Base-by-base conservation (phyloP, 345 rosid genomes). In the Turritis glabra region DNA sequence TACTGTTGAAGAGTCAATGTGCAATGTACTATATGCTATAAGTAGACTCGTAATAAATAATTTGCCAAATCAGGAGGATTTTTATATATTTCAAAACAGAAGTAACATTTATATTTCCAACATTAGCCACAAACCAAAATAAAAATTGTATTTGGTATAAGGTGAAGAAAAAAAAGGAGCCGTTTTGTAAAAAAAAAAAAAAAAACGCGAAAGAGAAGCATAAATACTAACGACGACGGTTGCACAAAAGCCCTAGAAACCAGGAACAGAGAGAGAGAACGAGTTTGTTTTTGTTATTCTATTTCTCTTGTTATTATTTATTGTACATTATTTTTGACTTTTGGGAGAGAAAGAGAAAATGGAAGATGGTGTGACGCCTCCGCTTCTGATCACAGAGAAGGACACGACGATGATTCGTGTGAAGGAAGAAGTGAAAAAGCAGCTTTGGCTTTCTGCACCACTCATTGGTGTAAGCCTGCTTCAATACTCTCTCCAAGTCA, bases 401-500 rank as follows among this genome's bases (percentile, higher is more conserved):
- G 1, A 51, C 1, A 46, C 55, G 9, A 21, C n/a, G 2, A 66
- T 33, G 58, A 50, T 13, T 50, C 23, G 17, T 63, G 70, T 63
- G 4, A 66, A 66, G 7, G 68, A 77, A 8, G 76, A 79, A 35
- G 73, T 70, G 65, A 79, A 75, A 69, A 74, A 69, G 11, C 82
- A 74, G 65, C 21, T 74, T 9, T 64, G 71, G 71, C 76, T 79
- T 30, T 56, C 82, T 0, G 79, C 68, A 0, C 82, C 82, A n/a
- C 66, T 79, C n/a, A 52, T 74, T 5, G 73, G 67, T 8, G 72
- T 56, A 0, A 64, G 79, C 33, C 11, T 79, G 0, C 74, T 74
- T 13, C 82, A 68, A 4, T 74, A 21, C 33, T 47, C 62, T 73
- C 68, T 78, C 5, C 81, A 78, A 59, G 44, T 73, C 7, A 67